Evolutionary conservation across 2,329 filamentous ascomycete species (phyloP).

Genomic region (Coniochaeta sp.): DNA sequence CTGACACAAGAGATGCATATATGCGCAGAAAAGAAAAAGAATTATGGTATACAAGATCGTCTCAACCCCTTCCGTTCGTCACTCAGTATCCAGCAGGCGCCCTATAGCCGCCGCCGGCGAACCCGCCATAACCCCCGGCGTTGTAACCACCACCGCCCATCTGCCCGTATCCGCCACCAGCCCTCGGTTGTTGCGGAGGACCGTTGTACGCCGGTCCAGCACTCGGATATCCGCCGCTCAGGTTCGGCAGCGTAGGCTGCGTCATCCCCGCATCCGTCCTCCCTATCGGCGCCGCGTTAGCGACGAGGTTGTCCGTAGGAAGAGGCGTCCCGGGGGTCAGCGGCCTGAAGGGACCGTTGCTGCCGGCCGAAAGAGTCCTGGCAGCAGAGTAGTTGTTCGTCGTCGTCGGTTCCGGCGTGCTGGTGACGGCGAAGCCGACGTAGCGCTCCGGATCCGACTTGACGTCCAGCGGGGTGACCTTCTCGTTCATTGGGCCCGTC

Average conservation of each 20-base stretch:
- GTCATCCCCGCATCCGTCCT: conserved; percentile 15
- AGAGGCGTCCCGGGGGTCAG: conserved; percentile 27
- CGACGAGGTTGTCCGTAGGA: conserved; percentile 28
- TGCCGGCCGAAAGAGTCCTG: conserved; percentile 11
- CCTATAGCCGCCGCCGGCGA: conserved; percentile 1
- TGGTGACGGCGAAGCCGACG: conserved; percentile 8
- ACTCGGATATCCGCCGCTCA: conserved; percentile 15
- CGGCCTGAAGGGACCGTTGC: conserved; percentile 22
- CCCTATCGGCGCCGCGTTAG: conserved; percentile 31
- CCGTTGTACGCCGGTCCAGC: neutral
- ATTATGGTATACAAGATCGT: neutral
- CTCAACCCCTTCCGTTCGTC: neutral
- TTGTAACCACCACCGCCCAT: neutral
- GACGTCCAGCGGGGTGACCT: conserved; percentile 13
- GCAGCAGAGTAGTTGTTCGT: conserved; percentile 15
- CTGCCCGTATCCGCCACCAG: neutral
- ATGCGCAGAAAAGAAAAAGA: neutral
- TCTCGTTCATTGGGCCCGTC: conserved; percentile 26
- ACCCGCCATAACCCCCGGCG: neutral
- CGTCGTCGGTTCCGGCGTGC: neutral
- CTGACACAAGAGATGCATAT: neutral
- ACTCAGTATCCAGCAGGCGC: conserved; percentile 1
- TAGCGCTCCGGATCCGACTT: conserved; percentile 26
- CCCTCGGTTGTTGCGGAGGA: neutral
- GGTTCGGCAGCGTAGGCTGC: conserved; percentile 26